Percentiles rank a stretch among this genome's conserved stretches.
phyloP scores from a whole-genome alignment of 441 rosid species.

The Erysimum pusillum region DNA sequence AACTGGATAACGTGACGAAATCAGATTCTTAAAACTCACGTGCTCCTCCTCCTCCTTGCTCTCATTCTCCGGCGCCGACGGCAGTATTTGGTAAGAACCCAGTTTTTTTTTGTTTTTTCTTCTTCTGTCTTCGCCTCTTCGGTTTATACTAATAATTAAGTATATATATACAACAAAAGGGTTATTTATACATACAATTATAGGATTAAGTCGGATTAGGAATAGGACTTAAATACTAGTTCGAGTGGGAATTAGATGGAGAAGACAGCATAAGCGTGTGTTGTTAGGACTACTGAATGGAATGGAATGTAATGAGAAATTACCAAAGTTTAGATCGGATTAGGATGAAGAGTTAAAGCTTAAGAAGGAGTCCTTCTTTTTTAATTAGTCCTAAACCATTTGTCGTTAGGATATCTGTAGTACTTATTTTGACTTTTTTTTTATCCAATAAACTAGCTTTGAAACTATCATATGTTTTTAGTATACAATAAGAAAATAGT shows the following conservation, averaged over 20 bases:
- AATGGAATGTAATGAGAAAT: conserved; percentile 21
- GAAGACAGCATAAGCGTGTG: conserved; percentile 23
- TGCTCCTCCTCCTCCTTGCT: conserved; percentile 5
- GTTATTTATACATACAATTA: not conserved
- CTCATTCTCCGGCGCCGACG: conserved; percentile 22
- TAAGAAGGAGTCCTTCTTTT: conserved; percentile 32
- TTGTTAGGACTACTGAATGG: conserved; percentile 12
- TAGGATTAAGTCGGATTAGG: conserved; percentile 8
- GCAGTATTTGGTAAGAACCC: conserved; percentile 36
- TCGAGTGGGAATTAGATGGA: conserved; percentile 7
- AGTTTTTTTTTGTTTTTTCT: not conserved
- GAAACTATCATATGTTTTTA: conserved; percentile 12
- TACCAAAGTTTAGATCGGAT: conserved; percentile 9
- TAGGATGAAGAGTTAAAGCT: not conserved
- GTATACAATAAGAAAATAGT: not conserved
- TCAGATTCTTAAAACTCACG: conserved; percentile 32
- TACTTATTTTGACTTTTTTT: not conserved
- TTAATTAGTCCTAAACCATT: conserved; percentile 1
- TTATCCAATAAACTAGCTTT: conserved; percentile 1
- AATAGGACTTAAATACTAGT: conserved; percentile 27
- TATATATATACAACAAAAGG: not conserved
- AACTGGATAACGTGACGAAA: conserved; percentile 22
- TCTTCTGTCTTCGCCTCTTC: not conserved
- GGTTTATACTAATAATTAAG: not conserved
- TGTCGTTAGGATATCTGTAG: not conserved